phyloP scores from a whole-genome alignment of 2,329 filamentous ascomycete genomes.

The Dactylonectria macrodidyma region DNA sequence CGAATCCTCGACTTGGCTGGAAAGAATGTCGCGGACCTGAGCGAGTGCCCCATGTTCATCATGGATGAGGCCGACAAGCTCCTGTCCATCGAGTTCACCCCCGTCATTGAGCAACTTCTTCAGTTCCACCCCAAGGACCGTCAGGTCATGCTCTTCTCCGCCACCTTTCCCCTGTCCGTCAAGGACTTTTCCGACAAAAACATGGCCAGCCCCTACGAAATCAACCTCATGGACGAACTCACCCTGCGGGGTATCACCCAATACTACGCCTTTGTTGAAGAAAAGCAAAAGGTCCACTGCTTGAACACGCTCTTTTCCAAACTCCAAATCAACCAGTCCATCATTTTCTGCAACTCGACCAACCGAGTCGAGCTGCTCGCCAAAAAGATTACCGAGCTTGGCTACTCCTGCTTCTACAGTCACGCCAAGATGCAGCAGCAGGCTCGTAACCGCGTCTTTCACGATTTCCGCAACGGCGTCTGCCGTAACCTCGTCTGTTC shows the following conservation, averaged over 20 bases:
- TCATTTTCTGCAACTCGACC: constrained; percentile 99
- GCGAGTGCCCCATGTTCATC: constrained; percentile 96
- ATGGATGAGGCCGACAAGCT: constrained; percentile 99
- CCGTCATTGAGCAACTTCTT: constrained; percentile 95
- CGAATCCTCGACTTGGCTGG: constrained; percentile 96
- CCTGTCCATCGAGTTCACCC: constrained; percentile 95
- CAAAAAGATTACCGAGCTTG: constrained; percentile 99
- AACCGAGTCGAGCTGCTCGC: constrained; percentile 97
- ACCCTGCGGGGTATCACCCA: constrained; percentile 98
- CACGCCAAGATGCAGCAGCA: constrained; percentile 98
- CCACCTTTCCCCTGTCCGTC: constrained; percentile 96
- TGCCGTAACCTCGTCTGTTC: constrained; percentile 99
- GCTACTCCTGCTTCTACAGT: constrained; percentile 99
- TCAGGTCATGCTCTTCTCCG: constrained; percentile 99
- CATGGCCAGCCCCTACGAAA: constrained; percentile 96
- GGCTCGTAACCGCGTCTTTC: constrained; percentile 97
- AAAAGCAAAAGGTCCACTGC: constrained; percentile 99
- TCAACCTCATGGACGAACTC: constrained; percentile 99
- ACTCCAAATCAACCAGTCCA: constrained; percentile 99
- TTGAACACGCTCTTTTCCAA: constrained; percentile 99
- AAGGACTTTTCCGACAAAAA: constrained; percentile 99
- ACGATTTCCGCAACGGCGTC: constrained; percentile 98
- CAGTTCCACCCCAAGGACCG: constrained; percentile 97
- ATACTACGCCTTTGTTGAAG: constrained; percentile 99
- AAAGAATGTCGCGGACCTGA: constrained; percentile 96